Evolutionary conservation across 441 rosid species (phyloP).

Genomic region (Syzygium syzygioides): DNA sequence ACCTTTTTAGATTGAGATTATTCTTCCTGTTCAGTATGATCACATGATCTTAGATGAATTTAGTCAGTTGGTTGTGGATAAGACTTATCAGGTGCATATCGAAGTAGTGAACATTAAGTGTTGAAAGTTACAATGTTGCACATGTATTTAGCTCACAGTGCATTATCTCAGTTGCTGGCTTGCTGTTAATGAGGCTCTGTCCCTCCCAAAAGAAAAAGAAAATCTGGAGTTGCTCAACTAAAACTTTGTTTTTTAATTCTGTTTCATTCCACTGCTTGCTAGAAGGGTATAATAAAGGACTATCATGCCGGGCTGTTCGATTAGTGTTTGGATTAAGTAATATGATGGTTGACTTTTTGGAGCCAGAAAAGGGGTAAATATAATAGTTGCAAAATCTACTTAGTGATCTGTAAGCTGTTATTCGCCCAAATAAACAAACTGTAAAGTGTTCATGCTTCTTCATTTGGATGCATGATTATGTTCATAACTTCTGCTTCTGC

Average conservation of each 20-base stretch:
- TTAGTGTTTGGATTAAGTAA: not conserved
- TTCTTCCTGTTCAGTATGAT: not conserved
- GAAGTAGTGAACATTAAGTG: not conserved
- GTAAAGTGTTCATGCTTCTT: not conserved
- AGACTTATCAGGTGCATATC: not conserved
- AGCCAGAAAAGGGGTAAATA: not conserved
- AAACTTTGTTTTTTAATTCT: not conserved
- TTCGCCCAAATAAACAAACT: not conserved
- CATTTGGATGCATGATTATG: not conserved
- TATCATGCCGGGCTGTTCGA: not conserved
- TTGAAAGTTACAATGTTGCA: not conserved
- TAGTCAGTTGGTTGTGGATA: not conserved
- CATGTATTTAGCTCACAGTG: not conserved
- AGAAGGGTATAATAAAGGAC: not conserved
- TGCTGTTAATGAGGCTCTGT: not conserved
- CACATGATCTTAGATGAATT: not conserved
- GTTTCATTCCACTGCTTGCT: not conserved
- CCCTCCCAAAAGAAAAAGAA: not conserved
- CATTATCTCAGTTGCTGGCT: not conserved
- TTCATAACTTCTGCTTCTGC: slow-evolving; percentile 1
- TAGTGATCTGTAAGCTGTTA: not conserved
- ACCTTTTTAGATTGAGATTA: not conserved
- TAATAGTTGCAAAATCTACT: not conserved
- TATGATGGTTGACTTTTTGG: not conserved
- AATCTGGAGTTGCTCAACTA: not conserved